Conservation (phyloP, 805 yeast species). For the Metschnikowia proteae region DNA sequence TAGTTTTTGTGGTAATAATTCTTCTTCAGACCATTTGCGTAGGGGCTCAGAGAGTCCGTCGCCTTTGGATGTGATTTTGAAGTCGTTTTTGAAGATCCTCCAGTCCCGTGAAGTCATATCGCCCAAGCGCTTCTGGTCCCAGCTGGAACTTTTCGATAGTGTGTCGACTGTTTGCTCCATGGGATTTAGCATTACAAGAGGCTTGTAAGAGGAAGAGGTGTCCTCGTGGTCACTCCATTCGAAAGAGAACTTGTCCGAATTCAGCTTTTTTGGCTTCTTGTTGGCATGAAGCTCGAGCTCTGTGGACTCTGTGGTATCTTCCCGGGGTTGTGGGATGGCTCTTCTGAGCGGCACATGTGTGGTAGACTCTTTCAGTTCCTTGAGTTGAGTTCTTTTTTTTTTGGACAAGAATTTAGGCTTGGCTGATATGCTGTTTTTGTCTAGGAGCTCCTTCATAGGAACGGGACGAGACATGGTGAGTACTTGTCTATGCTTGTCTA, state of each 20-base stretch:
- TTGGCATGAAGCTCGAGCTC: neutral
- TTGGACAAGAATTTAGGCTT: conserved; percentile 16
- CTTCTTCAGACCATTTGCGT: conserved; percentile 68
- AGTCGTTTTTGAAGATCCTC: conserved; percentile 82
- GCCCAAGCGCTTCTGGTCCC: conserved; percentile 63
- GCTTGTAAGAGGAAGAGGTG: conserved; percentile 46
- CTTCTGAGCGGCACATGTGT: neutral
- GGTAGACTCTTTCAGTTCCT: neutral
- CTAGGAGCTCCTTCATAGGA: conserved; percentile 16
- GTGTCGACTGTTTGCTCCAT: conserved; percentile 10
- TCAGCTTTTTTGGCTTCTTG: conserved; percentile 4
- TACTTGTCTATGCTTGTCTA: neutral
- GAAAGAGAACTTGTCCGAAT: conserved; percentile 48
- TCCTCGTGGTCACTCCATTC: conserved; percentile 72
- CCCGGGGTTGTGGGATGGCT: neutral
- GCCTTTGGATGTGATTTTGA: conserved; percentile 55
- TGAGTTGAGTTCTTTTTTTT: conserved; percentile 9
- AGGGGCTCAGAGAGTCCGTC: conserved; percentile 52
- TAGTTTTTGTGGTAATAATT: conserved; percentile 34
- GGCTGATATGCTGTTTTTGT: conserved; percentile 5
- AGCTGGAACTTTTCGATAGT: conserved; percentile 37
- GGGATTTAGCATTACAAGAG: conserved; percentile 30
- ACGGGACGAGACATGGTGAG: conserved; percentile 16
- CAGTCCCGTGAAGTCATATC: conserved; percentile 84
- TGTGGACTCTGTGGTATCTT: neutral